Conservation (phyloP, 352 stramenopile species). For the Phytophthora sansomeana region DNA sequence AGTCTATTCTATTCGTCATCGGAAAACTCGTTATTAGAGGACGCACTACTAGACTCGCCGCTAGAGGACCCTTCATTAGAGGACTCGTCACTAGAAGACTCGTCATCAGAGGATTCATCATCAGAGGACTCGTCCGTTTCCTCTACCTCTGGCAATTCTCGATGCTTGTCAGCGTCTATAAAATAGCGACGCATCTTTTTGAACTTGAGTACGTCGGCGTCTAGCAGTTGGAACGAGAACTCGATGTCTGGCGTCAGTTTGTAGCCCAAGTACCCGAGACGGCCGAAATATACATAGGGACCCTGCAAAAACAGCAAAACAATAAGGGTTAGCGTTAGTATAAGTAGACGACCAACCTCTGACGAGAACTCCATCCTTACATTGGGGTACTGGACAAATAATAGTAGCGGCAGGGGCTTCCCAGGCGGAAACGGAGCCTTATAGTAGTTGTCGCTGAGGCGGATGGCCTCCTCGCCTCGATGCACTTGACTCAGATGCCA, state of each 20-base stretch:
- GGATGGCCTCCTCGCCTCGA: conserved; percentile 29
- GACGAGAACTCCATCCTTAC: conserved; percentile 4
- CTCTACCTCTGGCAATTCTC: neutral
- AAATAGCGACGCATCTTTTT: conserved; percentile 10
- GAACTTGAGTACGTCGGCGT: conserved; percentile 46
- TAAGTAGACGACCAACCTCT: neutral
- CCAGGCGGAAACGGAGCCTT: conserved; percentile 1
- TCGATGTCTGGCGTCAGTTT: conserved; percentile 43
- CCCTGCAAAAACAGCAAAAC: conserved; percentile 25
- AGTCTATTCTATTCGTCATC: too few species aligned
- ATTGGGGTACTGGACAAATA: conserved; percentile 42
- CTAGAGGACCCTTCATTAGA: too few species aligned
- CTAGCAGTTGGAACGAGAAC: conserved; percentile 73
- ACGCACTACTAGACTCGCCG: too few species aligned
- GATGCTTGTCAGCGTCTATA: neutral
- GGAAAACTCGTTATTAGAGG: too few species aligned
- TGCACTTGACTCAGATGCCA: conserved; percentile 24
- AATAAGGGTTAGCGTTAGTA: conserved; percentile 9
- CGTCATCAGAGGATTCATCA: too few species aligned
- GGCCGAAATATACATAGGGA: conserved; percentile 76
- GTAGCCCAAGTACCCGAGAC: conserved; percentile 63
- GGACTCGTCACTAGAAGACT: too few species aligned
- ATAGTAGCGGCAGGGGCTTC: conserved; percentile 19
- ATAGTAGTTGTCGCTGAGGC: conserved; percentile 23
- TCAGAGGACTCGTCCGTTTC: too few species aligned